These are phyloP conservation scores for Rhizopus delemar DNA, from an alignment of 371 early-diverging fungal genomes.

Conservation along the genomic window DNA sequence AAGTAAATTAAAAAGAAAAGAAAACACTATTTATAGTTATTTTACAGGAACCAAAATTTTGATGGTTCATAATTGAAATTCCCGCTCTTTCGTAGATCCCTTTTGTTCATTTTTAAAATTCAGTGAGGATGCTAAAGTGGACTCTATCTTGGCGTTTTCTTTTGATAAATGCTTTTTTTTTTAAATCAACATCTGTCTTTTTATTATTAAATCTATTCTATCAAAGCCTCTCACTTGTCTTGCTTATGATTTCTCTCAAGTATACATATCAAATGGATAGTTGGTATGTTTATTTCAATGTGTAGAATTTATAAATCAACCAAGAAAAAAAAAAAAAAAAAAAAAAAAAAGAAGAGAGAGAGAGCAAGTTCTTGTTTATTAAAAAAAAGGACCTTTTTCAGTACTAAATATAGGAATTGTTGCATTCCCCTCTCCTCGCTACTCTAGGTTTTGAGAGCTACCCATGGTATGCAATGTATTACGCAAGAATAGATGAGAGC, in stretches of 20 bases:
- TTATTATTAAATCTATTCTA: not conserved
- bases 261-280: not conserved
- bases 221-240: not conserved
- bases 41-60: not conserved
- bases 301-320: not conserved
- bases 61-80: slow-evolving; percentile 8
- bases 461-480: not conserved
- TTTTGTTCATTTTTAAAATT: not conserved
- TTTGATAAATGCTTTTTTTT: no score
- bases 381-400: not conserved
- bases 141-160: not conserved
- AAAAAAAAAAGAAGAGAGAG: no score
- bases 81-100: slow-evolving; percentile 5
- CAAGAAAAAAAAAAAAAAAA: not conserved
- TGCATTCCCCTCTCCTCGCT: not conserved
- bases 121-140: not conserved
- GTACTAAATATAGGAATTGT: not conserved
- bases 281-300: not conserved
- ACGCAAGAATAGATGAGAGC: slow-evolving; percentile 20
- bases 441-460: no score
- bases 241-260: not conserved
- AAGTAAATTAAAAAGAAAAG: slow-evolving; percentile 8
- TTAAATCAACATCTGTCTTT: not conserved
- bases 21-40: slow-evolving; percentile 13
- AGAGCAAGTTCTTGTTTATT: no score